Evolutionary conservation across 2,329 filamentous ascomycete species (phyloP).

Genomic region (Epicoccum nigrum): DNA sequence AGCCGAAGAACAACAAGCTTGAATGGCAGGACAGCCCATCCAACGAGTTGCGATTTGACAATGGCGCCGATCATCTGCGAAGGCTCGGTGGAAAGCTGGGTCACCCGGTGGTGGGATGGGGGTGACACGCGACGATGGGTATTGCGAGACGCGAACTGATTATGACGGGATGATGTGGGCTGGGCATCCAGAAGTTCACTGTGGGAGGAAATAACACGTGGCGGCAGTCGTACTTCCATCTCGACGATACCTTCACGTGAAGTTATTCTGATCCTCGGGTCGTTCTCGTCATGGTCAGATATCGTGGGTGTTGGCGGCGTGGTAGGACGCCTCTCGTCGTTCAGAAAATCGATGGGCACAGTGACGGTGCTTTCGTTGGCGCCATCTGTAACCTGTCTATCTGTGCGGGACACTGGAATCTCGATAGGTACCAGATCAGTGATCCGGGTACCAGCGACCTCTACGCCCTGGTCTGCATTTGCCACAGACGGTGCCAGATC

Average conservation of each 20-base stretch:
- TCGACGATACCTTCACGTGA: slow-evolving; percentile 47
- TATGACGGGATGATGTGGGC: slow-evolving; percentile 13
- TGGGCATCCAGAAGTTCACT: slow-evolving; percentile 29
- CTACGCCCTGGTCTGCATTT: slow-evolving; percentile 19
- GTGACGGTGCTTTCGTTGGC: slow-evolving; percentile 11
- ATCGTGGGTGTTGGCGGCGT: slow-evolving; percentile 36
- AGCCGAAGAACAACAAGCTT: slow-evolving; percentile 38
- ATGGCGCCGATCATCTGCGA: slow-evolving; percentile 42
- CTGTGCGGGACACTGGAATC: slow-evolving; percentile 24
- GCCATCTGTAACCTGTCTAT: slow-evolving; percentile 3
- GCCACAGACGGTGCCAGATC: slow-evolving; percentile 2
- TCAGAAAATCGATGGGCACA: slow-evolving; percentile 16
- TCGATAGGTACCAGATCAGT: slow-evolving; percentile 32
- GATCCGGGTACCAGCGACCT: slow-evolving; percentile 28
- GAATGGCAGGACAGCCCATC: slow-evolving; percentile 39
- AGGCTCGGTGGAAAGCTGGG: slow-evolving; percentile 43
- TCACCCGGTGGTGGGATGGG: slow-evolving; percentile 40
- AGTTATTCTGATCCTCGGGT: slow-evolving; percentile 48
- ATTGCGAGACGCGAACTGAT: slow-evolving; percentile 10
- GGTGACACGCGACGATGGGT: slow-evolving; percentile 6
- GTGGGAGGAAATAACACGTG: slow-evolving; percentile 39
- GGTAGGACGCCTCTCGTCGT: slow-evolving; percentile 25
- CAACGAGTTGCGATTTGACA: slow-evolving; percentile 40
- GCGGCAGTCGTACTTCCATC: slow-evolving; percentile 47
- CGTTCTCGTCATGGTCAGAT: slow-evolving; percentile 37